A percentile compares a stretch with the other conserved stretches of the same genome.
These are phyloP conservation scores for Candida ipomoeae DNA, from an alignment of 805 yeast species.

Conservation along the genomic window DNA sequence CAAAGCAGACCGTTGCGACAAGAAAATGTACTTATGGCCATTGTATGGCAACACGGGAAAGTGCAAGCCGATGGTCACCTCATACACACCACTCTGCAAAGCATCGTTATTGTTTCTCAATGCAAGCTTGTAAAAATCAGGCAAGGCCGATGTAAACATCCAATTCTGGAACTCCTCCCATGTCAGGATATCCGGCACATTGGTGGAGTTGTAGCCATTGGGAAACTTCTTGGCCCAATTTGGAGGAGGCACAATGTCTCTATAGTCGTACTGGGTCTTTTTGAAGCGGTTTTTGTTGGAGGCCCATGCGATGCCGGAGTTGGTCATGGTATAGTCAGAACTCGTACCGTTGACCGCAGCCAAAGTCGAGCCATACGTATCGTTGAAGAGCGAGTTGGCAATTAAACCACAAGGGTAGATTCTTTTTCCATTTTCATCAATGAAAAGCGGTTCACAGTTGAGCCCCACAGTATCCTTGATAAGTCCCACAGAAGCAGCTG, in stretches of 20 bases:
- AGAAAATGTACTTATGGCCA: constrained; percentile 62
- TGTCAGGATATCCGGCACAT: constrained; percentile 40
- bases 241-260: constrained; percentile 43
- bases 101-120: constrained; percentile 57
- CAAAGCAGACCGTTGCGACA: constrained; percentile 66
- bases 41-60: constrained; percentile 71
- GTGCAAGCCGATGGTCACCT: constrained; percentile 64
- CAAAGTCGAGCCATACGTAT: constrained; percentile 46
- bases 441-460: constrained; percentile 41
- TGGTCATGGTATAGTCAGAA: constrained; percentile 30
- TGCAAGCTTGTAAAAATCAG: constrained; percentile 46
- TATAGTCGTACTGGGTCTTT: constrained; percentile 36
- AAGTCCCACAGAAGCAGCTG: constrained; percentile 29
- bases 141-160: constrained; percentile 43
- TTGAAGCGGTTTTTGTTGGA: constrained; percentile 36
- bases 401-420: constrained; percentile 82
- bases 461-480: constrained; percentile 42
- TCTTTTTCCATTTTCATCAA: constrained; percentile 41
- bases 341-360: constrained; percentile 35
- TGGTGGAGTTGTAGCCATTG: constrained; percentile 39
- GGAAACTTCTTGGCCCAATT: constrained; percentile 43
- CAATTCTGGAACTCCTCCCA: constrained; percentile 46
- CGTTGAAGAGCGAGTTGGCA: constrained; percentile 78
- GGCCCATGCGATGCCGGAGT: constrained; percentile 40
- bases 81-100: constrained; percentile 56